Conservation (phyloP, 2,329 filamentous ascomycete species). For the Cladorrhinum sp. region DNA sequence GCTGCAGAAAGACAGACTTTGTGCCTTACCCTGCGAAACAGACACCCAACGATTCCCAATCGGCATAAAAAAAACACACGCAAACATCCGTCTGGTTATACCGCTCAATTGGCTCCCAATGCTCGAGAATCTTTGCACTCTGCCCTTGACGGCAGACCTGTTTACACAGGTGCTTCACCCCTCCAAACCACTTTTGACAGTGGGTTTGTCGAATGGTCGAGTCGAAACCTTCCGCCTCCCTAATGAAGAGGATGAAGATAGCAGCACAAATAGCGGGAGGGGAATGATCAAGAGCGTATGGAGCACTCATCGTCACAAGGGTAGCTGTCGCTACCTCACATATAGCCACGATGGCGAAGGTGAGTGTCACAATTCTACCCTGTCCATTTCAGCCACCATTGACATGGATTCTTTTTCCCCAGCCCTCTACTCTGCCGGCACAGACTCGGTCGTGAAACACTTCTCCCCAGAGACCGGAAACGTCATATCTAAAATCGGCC, state of each 20-base stretch:
- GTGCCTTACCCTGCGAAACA: not conserved
- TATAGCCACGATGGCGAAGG: conserved; percentile 76
- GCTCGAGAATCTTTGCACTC: conserved; percentile 89
- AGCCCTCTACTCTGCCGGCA: conserved; percentile 64
- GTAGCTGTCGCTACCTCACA: conserved; percentile 78
- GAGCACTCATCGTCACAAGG: conserved; percentile 88
- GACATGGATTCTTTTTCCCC: conserved; percentile 7
- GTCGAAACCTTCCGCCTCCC: conserved; percentile 80
- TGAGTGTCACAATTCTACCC: conserved; percentile 37
- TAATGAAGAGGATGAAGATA: conserved; percentile 41
- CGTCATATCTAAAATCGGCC: conserved; percentile 77
- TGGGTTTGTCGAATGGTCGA: conserved; percentile 80
- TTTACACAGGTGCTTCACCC: conserved; percentile 89
- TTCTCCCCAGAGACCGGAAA: conserved; percentile 55
- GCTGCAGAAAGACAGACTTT: not conserved
- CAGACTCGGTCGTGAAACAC: conserved; percentile 52
- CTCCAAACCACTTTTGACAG: conserved; percentile 75
- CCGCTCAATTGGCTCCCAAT: conserved; percentile 44
- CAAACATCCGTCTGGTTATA: conserved; percentile 2
- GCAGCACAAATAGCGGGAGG: conserved; percentile 58
- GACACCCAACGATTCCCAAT: not conserved
- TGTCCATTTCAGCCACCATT: not conserved
- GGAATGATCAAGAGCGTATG: conserved; percentile 79
- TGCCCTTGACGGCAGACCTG: conserved; percentile 80
- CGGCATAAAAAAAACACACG: not conserved